Evolutionary conservation across 805 yeast genomes (phyloP).

Genomic region (Ogataea wickerhamii): DNA sequence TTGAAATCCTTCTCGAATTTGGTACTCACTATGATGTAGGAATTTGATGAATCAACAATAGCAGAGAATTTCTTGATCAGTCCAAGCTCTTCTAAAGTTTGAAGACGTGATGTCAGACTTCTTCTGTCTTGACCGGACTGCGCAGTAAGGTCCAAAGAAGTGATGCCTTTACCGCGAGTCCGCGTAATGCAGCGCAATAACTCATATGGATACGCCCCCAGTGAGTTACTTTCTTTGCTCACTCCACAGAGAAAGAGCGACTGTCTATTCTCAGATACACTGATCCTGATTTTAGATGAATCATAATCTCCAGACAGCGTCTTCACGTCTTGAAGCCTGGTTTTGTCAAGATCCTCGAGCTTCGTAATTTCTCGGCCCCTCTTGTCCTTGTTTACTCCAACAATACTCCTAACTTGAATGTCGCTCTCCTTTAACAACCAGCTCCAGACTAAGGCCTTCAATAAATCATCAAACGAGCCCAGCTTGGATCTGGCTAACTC

Average conservation of each 20-base stretch:
- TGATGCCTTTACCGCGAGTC: conserved; percentile 52
- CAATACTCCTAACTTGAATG: conserved; percentile 15
- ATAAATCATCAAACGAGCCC: conserved; percentile 27
- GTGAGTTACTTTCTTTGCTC: conserved; percentile 43
- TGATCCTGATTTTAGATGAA: conserved; percentile 20
- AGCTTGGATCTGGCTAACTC: conserved; percentile 19
- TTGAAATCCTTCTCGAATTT: conserved; percentile 33
- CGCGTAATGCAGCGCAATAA: conserved; percentile 59
- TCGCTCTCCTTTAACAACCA: conserved; percentile 35
- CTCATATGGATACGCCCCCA: conserved; percentile 56
- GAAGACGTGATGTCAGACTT: conserved; percentile 61
- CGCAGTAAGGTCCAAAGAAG: conserved; percentile 52
- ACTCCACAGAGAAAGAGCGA: conserved; percentile 58
- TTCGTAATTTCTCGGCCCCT: conserved; percentile 4
- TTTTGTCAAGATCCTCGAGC: conserved; percentile 10
- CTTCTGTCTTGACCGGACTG: conserved; percentile 67
- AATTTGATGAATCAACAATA: conserved; percentile 45
- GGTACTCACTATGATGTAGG: conserved; percentile 50
- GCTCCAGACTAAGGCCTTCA: conserved; percentile 33
- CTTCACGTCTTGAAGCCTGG: conserved; percentile 2
- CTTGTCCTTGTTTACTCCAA: conserved; percentile 6
- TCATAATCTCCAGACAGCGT: conserved; percentile 10
- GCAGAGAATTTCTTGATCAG: conserved; percentile 40
- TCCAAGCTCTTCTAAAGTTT: conserved; percentile 47
- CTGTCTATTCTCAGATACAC: conserved; percentile 52